Conservation (phyloP, 2,329 filamentous ascomycete genomes). For the Trichoderma sp. region DNA sequence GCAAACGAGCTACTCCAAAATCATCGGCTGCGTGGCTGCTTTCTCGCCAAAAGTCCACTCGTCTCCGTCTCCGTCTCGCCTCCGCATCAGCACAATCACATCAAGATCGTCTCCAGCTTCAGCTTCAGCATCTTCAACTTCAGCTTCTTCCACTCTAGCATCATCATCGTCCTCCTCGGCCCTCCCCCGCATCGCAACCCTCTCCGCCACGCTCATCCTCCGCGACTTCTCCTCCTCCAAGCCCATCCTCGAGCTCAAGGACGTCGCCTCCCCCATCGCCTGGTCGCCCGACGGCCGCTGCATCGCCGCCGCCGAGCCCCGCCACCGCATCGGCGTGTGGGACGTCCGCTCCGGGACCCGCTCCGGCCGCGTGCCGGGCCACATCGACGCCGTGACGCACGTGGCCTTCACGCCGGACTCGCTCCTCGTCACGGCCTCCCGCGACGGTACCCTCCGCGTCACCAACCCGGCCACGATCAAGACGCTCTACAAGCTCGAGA, state of each 20-base stretch:
- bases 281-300: conserved; percentile 38
- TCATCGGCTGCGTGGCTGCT: conserved; percentile 37
- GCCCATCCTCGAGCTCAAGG: conserved; percentile 37
- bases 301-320: conserved; percentile 37
- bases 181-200: conserved; percentile 32
- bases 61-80: background rate
- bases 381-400: conserved; percentile 43
- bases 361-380: conserved; percentile 38
- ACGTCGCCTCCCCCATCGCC: conserved; percentile 36
- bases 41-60: conserved; percentile 28
- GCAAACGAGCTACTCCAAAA: conserved; percentile 35
- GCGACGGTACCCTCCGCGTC: conserved; percentile 43
- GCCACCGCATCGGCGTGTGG: conserved; percentile 38
- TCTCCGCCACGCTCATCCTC: conserved; percentile 37
- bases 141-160: background rate
- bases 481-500: conserved; percentile 43
- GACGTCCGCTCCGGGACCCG: conserved; percentile 35
- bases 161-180: background rate
- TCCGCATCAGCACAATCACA: background rate
- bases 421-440: conserved; percentile 40
- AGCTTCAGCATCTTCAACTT: background rate
- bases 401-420: conserved; percentile 35
- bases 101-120: background rate
- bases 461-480: conserved; percentile 37
- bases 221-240: conserved; percentile 38